Base-by-base conservation (phyloP, 495 filamentous ascomycete genomes). In the Lophiotrema nucula region DNA sequence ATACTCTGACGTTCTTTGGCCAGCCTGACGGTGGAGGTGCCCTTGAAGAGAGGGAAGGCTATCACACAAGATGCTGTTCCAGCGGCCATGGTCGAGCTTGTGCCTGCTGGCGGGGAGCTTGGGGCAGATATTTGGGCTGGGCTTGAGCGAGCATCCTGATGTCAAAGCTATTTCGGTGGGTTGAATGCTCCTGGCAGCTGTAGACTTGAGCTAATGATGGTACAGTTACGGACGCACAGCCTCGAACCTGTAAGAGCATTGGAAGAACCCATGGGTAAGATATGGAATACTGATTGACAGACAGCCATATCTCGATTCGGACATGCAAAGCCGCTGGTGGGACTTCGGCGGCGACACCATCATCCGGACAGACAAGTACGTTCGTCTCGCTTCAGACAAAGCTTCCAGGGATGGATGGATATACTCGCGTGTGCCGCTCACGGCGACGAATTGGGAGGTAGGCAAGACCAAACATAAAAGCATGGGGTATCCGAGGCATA, bases 261-360 rank as follows among this genome's bases (percentile, higher is more conserved):
- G 16, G 4, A 22, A 15, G 35, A 13, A 35, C 8, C 31, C 8
- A 8, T 35, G 31, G n/a, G 31, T 8, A 35, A n/a, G 31, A n/a
- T 35, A n/a, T 8, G 8, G 31, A n/a, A 35, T 35, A n/a, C 31
- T 46, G 38, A 2, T n/a, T 53, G 22, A 3, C 10, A 26, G 21
- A 74, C 69, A 97, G 88, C 95, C 95, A 45, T 99, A 97, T 73
- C 81, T 99, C 45, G 93, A 97, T 74, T 90, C 90, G 55, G 95
- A 99, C 73, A 92, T 97, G 85, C 89, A 96, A 80, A 96, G 88
- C 77, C 88, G 95, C 74, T 99, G 93, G 90, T 99, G 89, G 73
- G 95, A 99, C 77, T 99, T 95, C 82, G 95, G 95, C 68, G 93
- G 92, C 67, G 89, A 96, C 71, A 95, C 93, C 4, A 83, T 99